Evolutionary conservation across 495 filamentous ascomycete genomes (phyloP).

Genomic region (Podospora appendiculata): DNA sequence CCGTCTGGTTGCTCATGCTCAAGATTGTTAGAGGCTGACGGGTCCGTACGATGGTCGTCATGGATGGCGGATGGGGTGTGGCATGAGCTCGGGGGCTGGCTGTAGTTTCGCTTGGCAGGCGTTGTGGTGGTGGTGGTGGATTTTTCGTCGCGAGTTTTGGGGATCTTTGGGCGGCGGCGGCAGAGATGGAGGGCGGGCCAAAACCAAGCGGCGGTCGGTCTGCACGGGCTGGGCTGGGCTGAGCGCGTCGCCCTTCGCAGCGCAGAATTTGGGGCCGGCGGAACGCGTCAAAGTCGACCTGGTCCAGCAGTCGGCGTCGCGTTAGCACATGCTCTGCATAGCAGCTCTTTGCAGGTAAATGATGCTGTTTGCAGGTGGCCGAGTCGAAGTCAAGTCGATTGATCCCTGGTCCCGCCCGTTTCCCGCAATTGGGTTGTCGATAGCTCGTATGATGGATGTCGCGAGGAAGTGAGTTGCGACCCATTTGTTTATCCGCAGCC

Average conservation of each 20-base stretch:
- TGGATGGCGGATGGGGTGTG: constrained; percentile 36
- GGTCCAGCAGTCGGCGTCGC: not conserved
- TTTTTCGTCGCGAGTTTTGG: not conserved
- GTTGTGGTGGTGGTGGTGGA: not conserved
- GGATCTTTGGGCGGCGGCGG: no score
- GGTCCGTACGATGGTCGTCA: constrained; percentile 54
- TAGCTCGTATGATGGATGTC: not conserved
- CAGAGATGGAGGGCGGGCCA: not conserved
- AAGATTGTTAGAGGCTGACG: constrained; percentile 50
- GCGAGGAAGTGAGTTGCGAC: not conserved
- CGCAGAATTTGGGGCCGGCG: not conserved
- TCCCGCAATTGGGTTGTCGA: not conserved
- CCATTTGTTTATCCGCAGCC: not conserved
- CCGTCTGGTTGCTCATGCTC: constrained; percentile 53
- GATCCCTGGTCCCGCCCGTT: not conserved
- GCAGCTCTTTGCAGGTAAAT: not conserved
- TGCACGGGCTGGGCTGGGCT: not conserved
- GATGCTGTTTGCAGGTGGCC: not conserved
- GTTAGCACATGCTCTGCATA: not conserved
- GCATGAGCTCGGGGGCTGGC: constrained; percentile 11
- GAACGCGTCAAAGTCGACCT: not conserved
- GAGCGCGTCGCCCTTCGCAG: not conserved
- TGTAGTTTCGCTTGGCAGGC: not conserved
- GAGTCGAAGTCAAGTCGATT: not conserved
- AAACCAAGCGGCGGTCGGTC: not conserved